Evolutionary conservation across 2,329 filamentous ascomycete genomes (phyloP), one percentile per base, ranked within the genome.

Genomic region (Colletotrichum lini): DNA sequence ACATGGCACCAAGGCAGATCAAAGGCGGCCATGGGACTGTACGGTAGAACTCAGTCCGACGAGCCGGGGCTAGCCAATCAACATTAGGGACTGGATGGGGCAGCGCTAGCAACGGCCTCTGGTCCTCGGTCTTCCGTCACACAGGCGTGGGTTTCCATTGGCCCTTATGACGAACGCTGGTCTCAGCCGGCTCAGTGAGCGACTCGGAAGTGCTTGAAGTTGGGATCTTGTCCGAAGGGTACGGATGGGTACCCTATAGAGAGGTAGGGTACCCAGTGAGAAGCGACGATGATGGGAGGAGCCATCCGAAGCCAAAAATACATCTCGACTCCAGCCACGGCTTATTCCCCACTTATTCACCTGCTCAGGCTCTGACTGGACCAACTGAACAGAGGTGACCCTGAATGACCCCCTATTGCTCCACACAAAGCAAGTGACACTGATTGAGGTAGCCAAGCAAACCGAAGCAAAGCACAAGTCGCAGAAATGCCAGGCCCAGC

Each of bases 301-400:
- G 52, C 53, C 64, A 59, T 66, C 68, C 49, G 58, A 71, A 71
- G 68, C 68, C 68, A 71, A 71, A 71, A 71, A 71, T 71, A 71
- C 58, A 44, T 35, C 35, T 10, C n/a, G n/a, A 42, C 65, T 68
- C 59, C 69, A 72, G 65, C 69, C 69, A 72, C 59, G 64, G 26
- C 38, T 40, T 56, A 58, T 35, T 58, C 10, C 23, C 59, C 52
- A 57, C 40, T 49, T 54, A 21, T 64, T 54, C 50, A 10, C 50
- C 4, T 49, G 54, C 8, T 30, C 49, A 18, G 40, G n/a, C 38
- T 63, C 15, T 68, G 44, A 71, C 58, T 71, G 68, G 68, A 16
- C 54, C n/a, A 23, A 42, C 10, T 57, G 35, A 10, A 18, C 44
- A 49, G 57, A 59, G 54, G 40, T 47, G 18, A 63, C 53, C 58